These are phyloP conservation scores for Phaeomoniella chlamydospora DNA, from an alignment of 2,329 filamentous ascomycete species.

Conservation along the genomic window DNA sequence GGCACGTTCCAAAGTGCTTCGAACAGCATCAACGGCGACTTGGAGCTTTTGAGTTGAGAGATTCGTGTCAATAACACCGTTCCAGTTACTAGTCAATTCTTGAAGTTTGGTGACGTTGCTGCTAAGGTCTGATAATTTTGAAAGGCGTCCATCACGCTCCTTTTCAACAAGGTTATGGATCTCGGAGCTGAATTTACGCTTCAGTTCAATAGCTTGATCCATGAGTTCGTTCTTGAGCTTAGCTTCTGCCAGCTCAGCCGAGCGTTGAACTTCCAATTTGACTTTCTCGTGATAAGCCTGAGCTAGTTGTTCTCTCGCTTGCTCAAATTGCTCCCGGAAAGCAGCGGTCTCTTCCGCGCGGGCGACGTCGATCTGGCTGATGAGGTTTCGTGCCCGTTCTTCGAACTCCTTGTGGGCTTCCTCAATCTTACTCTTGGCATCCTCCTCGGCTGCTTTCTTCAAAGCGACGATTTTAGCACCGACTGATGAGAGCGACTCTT, in stretches of 20 bases:
- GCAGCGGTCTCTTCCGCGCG: slow-evolving; percentile 67
- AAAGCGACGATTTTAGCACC: slow-evolving; percentile 63
- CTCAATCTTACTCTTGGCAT: slow-evolving; percentile 61
- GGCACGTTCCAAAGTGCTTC: slow-evolving; percentile 63
- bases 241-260: slow-evolving; percentile 68
- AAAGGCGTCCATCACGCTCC: slow-evolving; percentile 74
- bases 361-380: slow-evolving; percentile 70
- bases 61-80: slow-evolving; percentile 76
- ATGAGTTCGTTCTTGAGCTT: slow-evolving; percentile 71
- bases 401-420: slow-evolving; percentile 67
- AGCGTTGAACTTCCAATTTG: slow-evolving; percentile 62
- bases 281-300: slow-evolving; percentile 68
- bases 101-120: slow-evolving; percentile 70
- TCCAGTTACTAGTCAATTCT: slow-evolving; percentile 77
- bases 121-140: slow-evolving; percentile 70
- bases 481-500: slow-evolving; percentile 64
- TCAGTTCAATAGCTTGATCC: slow-evolving; percentile 79
- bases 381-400: slow-evolving; percentile 70
- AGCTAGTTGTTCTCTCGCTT: slow-evolving; percentile 68
- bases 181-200: slow-evolving; percentile 67
- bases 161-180: slow-evolving; percentile 72
- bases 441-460: slow-evolving; percentile 52
- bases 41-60: slow-evolving; percentile 91
- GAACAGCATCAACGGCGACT: slow-evolving; percentile 86
- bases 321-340: slow-evolving; percentile 79